Conservation (phyloP, 139 green algal genomes). For the Coelastrella sp. region DNA sequence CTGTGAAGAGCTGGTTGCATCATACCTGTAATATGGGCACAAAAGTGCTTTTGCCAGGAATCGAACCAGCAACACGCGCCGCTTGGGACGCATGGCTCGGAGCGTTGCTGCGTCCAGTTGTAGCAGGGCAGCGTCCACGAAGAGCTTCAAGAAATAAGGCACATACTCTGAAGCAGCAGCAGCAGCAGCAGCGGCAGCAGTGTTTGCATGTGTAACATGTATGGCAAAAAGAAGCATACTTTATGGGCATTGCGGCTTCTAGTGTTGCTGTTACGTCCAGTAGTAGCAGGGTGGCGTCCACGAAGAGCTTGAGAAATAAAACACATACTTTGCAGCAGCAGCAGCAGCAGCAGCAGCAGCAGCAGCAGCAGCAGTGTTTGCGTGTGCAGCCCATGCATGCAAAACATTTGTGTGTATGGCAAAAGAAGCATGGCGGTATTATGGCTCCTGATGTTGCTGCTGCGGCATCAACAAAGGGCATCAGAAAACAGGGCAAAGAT, state of each 20-base stretch:
- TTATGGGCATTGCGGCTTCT: neutral
- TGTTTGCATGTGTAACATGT: too few species aligned
- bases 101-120: slow-evolving; percentile 66
- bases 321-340: slow-evolving; percentile 66
- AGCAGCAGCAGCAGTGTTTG: neutral
- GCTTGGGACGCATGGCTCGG: slow-evolving; percentile 70
- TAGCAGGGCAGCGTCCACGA: slow-evolving; percentile 71
- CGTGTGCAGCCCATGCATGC: too few species aligned
- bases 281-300: slow-evolving; percentile 70
- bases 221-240: too few species aligned
- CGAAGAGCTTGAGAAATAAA: slow-evolving; percentile 70
- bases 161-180: slow-evolving; percentile 65
- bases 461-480: slow-evolving; percentile 67
- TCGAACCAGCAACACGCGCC: slow-evolving; percentile 76
- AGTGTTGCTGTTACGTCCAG: slow-evolving; percentile 65
- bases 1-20: too few species aligned
- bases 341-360: slow-evolving; percentile 31
- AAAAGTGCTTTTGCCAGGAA: slow-evolving; percentile 83
- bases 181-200: slow-evolving; percentile 18
- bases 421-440: too few species aligned
- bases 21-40: slow-evolving; percentile 69
- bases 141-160: slow-evolving; percentile 70
- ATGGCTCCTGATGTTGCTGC: slow-evolving; percentile 52
- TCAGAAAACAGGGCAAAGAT: slow-evolving; percentile 73
- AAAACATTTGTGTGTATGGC: too few species aligned